phyloP scores from a whole-genome alignment of 208 protist species.

The Trypanosoma caninum region DNA sequence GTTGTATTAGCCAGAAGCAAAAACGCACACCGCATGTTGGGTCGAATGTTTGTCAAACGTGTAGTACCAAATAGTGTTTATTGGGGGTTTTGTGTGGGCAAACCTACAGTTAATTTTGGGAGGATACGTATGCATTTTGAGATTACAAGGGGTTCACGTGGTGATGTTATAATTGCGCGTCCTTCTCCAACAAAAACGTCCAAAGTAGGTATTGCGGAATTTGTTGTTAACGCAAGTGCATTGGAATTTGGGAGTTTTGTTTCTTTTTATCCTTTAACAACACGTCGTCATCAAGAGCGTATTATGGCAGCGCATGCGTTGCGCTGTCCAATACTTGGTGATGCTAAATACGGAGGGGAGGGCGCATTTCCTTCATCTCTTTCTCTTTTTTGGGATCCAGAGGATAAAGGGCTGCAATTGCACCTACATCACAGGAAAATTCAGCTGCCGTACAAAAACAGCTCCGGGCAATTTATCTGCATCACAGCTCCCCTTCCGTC shows the following conservation, averaged over 20 bases:
- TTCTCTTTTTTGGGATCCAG: conserved; percentile 79
- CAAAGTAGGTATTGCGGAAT: conserved; percentile 86
- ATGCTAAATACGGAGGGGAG: conserved; percentile 90
- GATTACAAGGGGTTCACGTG: conserved; percentile 52
- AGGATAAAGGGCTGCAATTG: conserved; percentile 74
- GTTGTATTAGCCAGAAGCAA: conserved; percentile 84
- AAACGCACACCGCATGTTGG: conserved; percentile 83
- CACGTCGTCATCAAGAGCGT: conserved; percentile 84
- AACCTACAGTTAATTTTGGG: conserved; percentile 83
- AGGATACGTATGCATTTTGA: conserved; percentile 93
- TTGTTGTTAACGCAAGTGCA: conserved; percentile 86
- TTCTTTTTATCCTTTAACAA: conserved; percentile 90
- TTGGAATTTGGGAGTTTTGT: conserved; percentile 88
- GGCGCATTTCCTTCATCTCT: conserved; percentile 79
- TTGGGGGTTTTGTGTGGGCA: conserved; percentile 88
- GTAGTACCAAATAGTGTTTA: conserved; percentile 92
- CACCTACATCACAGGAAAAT: conserved; percentile 90
- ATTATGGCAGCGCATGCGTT: conserved; percentile 91
- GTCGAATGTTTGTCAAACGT: conserved; percentile 85
- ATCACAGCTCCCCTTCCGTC: conserved; percentile 84
- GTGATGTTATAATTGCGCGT: conserved; percentile 77
- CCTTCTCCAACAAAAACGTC: conserved; percentile 70
- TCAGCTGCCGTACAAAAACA: conserved; percentile 90
- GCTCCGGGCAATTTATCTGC: conserved; percentile 73
- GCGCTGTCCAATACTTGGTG: conserved; percentile 86